A percentile compares a stretch with the other conserved stretches of the same genome.
Evolutionary conservation across 352 stramenopile species (phyloP).

Genomic region (Globisporangium middletonii): DNA sequence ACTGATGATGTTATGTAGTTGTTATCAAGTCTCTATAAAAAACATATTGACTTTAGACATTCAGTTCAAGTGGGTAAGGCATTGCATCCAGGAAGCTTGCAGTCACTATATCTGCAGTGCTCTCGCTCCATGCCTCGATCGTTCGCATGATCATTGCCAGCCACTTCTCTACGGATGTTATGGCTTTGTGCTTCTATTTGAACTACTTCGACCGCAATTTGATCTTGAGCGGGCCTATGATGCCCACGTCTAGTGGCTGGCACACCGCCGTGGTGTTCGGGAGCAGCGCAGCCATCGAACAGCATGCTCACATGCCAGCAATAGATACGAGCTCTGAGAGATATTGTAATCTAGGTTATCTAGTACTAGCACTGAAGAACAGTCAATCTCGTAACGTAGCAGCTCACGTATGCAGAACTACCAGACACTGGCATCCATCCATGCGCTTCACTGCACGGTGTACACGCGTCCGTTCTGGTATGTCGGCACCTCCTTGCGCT

Average conservation of each 20-base stretch:
- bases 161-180: neutral
- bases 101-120: neutral
- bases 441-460: neutral
- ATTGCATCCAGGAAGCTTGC: neutral
- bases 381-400: neutral
- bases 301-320: neutral
- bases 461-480: neutral
- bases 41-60: neutral
- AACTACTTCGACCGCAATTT: neutral
- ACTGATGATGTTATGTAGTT: too few relatives aligned
- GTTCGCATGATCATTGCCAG: neutral
- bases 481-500: neutral
- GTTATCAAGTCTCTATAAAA: neutral
- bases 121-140: neutral
- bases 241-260: neutral
- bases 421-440: neutral
- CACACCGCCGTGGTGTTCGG: neutral
- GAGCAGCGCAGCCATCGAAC: neutral
- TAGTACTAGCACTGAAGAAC: neutral
- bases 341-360: neutral
- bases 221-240: neutral
- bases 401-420: neutral
- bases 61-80: neutral
- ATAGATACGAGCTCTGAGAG: neutral
- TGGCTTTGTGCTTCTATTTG: neutral